Percentiles rank a stretch among this genome's conserved stretches.
These are phyloP conservation scores for Nyctanthes arbortristis DNA, from an alignment of 257 asterid genomes.

Conservation along the genomic window DNA sequence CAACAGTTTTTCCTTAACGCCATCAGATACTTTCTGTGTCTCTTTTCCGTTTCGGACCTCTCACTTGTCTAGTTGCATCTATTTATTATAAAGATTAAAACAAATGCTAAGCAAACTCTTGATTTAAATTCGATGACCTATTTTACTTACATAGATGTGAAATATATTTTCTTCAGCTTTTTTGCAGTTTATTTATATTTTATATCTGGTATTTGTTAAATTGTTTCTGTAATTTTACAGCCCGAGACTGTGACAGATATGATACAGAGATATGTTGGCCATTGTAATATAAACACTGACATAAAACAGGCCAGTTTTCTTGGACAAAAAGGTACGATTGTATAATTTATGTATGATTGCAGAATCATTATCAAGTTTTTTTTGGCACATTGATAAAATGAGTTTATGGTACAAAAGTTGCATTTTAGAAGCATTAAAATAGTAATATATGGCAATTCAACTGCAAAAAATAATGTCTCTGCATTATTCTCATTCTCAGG, in stretches of 20 bases:
- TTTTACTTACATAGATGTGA: background rate
- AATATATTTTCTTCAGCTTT: slow-evolving; percentile 4
- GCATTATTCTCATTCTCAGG: slow-evolving; percentile 49
- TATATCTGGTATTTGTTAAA: slow-evolving; percentile 10
- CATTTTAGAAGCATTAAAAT: background rate
- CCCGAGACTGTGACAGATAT: slow-evolving; percentile 82
- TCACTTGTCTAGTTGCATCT: background rate
- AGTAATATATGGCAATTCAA: slow-evolving; percentile 10
- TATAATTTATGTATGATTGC: too few species aligned
- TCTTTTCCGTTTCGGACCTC: too few species aligned
- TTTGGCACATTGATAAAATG: background rate
- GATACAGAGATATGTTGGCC: slow-evolving; percentile 93
- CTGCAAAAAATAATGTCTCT: slow-evolving; percentile 12
- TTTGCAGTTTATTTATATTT: background rate
- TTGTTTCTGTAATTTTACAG: slow-evolving; percentile 46
- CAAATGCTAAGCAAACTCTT: background rate
- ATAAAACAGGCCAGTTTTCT: slow-evolving; percentile 97
- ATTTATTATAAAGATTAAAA: background rate
- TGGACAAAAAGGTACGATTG: slow-evolving; percentile 78
- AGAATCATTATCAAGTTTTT: too few species aligned
- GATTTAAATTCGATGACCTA: slow-evolving; percentile 1
- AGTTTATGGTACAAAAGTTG: background rate
- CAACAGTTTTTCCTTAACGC: too few species aligned
- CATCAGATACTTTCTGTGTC: too few species aligned
- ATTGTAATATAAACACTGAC: slow-evolving; percentile 89